A percentile compares a stretch with the other conserved stretches of the same genome.
These are phyloP conservation scores for Prunus dulcis DNA, from an alignment of 306 rosid species.

Conservation along the genomic window DNA sequence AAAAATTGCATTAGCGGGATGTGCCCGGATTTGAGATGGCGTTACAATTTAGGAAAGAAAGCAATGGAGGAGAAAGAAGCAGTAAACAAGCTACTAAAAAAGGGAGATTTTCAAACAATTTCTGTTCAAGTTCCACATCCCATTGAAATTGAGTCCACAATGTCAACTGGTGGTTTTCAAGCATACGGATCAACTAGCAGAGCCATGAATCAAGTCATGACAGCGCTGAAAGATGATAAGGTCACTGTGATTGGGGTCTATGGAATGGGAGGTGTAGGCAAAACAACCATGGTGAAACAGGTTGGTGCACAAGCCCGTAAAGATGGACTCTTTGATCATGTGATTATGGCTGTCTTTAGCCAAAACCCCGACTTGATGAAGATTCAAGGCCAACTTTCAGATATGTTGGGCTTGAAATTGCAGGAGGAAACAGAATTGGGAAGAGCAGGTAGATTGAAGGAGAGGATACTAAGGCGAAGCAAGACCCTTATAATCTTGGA, in stretches of 20 bases:
- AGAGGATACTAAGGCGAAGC: neutral
- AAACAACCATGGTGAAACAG: neutral
- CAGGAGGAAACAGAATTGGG: neutral
- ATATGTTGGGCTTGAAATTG: neutral
- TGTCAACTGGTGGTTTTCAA: neutral
- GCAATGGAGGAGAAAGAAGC: too few relatives aligned
- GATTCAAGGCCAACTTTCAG: neutral
- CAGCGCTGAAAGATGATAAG: neutral
- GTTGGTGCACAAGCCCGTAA: neutral
- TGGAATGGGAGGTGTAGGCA: neutral
- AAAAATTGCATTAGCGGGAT: neutral
- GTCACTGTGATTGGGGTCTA: neutral
- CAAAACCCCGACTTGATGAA: neutral
- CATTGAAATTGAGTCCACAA: too few relatives aligned
- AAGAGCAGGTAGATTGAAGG: neutral
- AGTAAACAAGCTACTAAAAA: too few relatives aligned
- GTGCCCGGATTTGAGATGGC: neutral
- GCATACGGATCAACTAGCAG: neutral
- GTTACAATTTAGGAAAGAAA: neutral
- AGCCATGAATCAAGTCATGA: neutral
- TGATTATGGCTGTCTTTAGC: neutral
- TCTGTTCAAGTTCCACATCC: too few relatives aligned
- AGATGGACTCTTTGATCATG: neutral
- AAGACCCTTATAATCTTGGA: slow-evolving; percentile 21
- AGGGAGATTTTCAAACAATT: too few relatives aligned